These are phyloP conservation scores for Trichoderma brevicompactum DNA, from an alignment of 2,329 filamentous ascomycete genomes.

Conservation along the genomic window DNA sequence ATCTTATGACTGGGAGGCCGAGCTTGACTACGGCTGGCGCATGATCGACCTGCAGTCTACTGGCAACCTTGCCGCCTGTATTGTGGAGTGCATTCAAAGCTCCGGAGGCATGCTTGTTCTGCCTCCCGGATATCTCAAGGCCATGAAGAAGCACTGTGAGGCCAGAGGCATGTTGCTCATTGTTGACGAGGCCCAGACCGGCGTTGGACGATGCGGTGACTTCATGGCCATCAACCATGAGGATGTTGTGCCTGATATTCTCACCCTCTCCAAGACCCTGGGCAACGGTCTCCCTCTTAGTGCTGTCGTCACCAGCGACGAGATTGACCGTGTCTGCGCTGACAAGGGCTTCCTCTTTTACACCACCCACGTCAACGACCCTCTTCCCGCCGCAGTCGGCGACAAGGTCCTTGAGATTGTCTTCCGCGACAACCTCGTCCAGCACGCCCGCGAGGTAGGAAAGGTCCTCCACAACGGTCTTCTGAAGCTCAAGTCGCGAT, in stretches of 20 bases:
- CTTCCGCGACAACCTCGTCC: slow-evolving; percentile 57
- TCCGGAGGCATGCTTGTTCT: slow-evolving; percentile 63
- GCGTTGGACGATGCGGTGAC: slow-evolving; percentile 59
- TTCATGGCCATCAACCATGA: slow-evolving; percentile 64
- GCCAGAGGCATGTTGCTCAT: slow-evolving; percentile 63
- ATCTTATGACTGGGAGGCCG: slow-evolving; percentile 64
- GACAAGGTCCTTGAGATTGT: slow-evolving; percentile 67
- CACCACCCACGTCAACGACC: slow-evolving; percentile 67
- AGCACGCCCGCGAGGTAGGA: slow-evolving; percentile 50
- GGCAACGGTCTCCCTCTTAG: slow-evolving; percentile 64
- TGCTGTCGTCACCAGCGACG: slow-evolving; percentile 59
- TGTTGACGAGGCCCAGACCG: slow-evolving; percentile 65
- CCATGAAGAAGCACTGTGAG: slow-evolving; percentile 59
- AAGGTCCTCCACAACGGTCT: slow-evolving; percentile 53
- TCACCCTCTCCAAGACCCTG: slow-evolving; percentile 64
- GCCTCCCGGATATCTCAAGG: slow-evolving; percentile 61
- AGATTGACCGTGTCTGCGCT: slow-evolving; percentile 54
- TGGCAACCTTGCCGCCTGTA: slow-evolving; percentile 66
- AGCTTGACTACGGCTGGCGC: slow-evolving; percentile 63
- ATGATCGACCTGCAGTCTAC: slow-evolving; percentile 63
- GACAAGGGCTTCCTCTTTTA: slow-evolving; percentile 60
- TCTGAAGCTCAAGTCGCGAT: slow-evolving; percentile 51
- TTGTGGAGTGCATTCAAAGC: slow-evolving; percentile 65
- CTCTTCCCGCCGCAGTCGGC: slow-evolving; percentile 62
- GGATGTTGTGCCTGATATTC: slow-evolving; percentile 60